Conservation (phyloP, 495 filamentous ascomycete genomes). For the Aspergillus coremiiformis region DNA sequence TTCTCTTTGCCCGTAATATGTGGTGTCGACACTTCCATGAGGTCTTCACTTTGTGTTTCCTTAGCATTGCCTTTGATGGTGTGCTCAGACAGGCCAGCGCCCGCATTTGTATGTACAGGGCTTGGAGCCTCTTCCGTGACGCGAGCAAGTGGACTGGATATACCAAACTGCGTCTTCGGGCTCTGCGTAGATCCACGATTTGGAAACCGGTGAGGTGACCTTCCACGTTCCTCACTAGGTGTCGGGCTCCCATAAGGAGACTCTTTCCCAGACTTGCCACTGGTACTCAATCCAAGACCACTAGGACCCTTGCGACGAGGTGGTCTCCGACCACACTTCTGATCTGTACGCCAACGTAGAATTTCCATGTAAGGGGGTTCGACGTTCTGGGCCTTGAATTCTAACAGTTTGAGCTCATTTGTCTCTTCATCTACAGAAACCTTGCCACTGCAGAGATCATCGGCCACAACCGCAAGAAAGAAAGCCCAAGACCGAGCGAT, state of each 20-base stretch:
- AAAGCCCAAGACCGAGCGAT: slow-evolving; percentile 86
- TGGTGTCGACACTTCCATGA: slow-evolving; percentile 43
- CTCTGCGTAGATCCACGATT: slow-evolving; percentile 40
- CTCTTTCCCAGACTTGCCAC: slow-evolving; percentile 33
- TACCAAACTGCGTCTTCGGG: slow-evolving; percentile 43
- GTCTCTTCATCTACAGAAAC: slow-evolving; percentile 87
- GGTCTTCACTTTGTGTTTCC: slow-evolving; percentile 28
- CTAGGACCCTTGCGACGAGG: slow-evolving; percentile 41
- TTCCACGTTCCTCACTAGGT: slow-evolving; percentile 43
- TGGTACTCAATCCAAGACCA: slow-evolving; percentile 34
- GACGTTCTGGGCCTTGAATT: slow-evolving; percentile 79
- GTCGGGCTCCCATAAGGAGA: slow-evolving; percentile 50
- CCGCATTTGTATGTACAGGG: slow-evolving; percentile 25
- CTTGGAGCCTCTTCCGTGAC: slow-evolving; percentile 44
- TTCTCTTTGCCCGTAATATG: slow-evolving; percentile 34
- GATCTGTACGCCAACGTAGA: slow-evolving; percentile 86
- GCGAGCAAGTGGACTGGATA: slow-evolving; percentile 47
- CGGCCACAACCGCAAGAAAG: slow-evolving; percentile 79
- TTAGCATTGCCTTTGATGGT: slow-evolving; percentile 24
- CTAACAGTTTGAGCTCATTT: slow-evolving; percentile 81
- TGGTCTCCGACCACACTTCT: slow-evolving; percentile 71
- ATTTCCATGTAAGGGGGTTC: slow-evolving; percentile 96
- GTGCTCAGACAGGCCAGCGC: slow-evolving; percentile 29
- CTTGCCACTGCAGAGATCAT: slow-evolving; percentile 81
- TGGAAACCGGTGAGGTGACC: slow-evolving; percentile 48